Evolutionary conservation across 768 basidiomycete species (phyloP).

Genomic region (Termitomyces sp.): DNA sequence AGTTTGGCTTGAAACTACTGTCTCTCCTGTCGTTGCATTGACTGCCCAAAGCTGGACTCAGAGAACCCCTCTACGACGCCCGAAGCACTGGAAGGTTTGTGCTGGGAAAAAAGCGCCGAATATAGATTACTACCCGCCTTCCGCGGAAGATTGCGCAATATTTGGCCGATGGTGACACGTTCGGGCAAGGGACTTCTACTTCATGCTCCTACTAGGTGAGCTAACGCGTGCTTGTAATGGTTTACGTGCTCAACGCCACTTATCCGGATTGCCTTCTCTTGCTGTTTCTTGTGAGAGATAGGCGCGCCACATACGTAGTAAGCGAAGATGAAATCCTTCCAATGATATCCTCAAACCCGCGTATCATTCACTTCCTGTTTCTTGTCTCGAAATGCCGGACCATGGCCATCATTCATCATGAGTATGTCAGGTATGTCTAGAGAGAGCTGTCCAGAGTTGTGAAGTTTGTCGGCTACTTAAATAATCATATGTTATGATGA

Average conservation of each 20-base stretch:
- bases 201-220: constrained; percentile 27
- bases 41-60: constrained; percentile 17
- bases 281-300: constrained; percentile 24
- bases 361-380: constrained; percentile 18
- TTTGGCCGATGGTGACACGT: constrained; percentile 32
- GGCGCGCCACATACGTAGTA: constrained; percentile 30
- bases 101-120: constrained; percentile 34
- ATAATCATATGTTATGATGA: constrained; percentile 19
- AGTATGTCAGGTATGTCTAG: too few species aligned
- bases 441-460: constrained; percentile 3
- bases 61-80: constrained; percentile 36
- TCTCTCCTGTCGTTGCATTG: constrained; percentile 8
- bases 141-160: constrained; percentile 46
- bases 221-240: constrained; percentile 28
- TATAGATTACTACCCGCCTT: constrained; percentile 41
- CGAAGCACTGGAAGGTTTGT: constrained; percentile 41
- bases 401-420: constrained; percentile 18
- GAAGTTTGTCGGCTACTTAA: constrained; percentile 25
- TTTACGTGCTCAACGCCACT: constrained; percentile 47
- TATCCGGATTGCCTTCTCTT: constrained; percentile 33
- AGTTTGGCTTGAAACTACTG: not conserved
- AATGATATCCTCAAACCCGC: constrained; percentile 27
- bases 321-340: constrained; percentile 21
- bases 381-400: constrained; percentile 20
- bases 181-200: constrained; percentile 31